Evolutionary conservation across 2,329 filamentous ascomycete species (phyloP).

Genomic region (Gaeumannomyces sp.): DNA sequence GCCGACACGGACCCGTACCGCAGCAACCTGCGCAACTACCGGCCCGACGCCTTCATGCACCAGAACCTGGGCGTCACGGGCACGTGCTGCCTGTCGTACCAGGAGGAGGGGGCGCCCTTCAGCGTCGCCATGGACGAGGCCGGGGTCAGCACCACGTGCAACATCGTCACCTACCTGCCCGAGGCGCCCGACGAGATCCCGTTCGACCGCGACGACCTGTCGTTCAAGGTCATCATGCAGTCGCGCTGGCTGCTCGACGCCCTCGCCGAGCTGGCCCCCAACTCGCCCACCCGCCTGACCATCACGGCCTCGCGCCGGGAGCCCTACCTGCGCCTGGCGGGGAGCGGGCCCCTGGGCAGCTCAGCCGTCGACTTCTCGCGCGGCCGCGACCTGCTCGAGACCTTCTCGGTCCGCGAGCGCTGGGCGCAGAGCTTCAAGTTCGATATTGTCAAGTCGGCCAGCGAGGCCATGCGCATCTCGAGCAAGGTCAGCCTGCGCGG

Average conservation of each 20-base stretch:
- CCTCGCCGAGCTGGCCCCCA: conserved; percentile 61
- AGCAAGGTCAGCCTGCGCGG: conserved; percentile 88
- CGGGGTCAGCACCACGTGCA: conserved; percentile 82
- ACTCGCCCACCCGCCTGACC: conserved; percentile 66
- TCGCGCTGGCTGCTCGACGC: conserved; percentile 66
- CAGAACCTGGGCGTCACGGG: conserved; percentile 78
- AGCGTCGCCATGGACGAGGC: conserved; percentile 81
- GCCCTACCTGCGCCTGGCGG: conserved; percentile 71
- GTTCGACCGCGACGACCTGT: conserved; percentile 71
- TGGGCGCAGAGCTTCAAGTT: conserved; percentile 79
- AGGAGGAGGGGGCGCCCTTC: conserved; percentile 67
- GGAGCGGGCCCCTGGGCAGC: conserved; percentile 51
- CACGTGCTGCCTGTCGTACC: conserved; percentile 78
- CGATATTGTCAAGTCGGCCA: conserved; percentile 74
- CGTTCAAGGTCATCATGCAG: conserved; percentile 94
- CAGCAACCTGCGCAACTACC: conserved; percentile 55
- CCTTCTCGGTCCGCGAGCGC: conserved; percentile 56
- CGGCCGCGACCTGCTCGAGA: conserved; percentile 65
- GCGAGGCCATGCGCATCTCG: conserved; percentile 86
- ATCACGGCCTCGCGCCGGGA: conserved; percentile 58
- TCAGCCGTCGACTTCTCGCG: conserved; percentile 62
- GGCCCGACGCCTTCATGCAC: conserved; percentile 72
- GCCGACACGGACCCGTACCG: conserved; percentile 54
- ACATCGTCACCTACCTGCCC: conserved; percentile 80
- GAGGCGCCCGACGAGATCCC: conserved; percentile 76